phyloP scores from a whole-genome alignment of 2,329 filamentous ascomycete species.

The Graphilbum ipis-grandicollis region DNA sequence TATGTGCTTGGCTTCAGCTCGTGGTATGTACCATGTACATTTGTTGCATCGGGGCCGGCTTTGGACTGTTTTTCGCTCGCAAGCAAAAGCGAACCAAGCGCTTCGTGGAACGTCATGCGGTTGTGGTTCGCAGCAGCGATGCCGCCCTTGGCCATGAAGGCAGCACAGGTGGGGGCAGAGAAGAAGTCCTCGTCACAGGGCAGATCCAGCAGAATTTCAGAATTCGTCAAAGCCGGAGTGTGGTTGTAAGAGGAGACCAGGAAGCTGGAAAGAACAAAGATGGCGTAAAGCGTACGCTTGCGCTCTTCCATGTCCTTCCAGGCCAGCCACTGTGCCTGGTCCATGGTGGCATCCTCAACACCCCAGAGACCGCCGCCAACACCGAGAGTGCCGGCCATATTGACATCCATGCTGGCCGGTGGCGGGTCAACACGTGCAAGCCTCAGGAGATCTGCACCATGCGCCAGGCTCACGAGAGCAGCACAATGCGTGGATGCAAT shows the following conservation, averaged over 20 bases:
- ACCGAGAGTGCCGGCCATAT: slow-evolving; percentile 34
- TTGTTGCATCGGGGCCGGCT: slow-evolving; percentile 13
- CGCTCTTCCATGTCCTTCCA: slow-evolving; percentile 85
- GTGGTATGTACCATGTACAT: slow-evolving; percentile 16
- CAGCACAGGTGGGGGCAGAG: slow-evolving; percentile 64
- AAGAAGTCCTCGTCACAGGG: slow-evolving; percentile 91
- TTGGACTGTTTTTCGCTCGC: slow-evolving; percentile 43
- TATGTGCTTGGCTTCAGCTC: slow-evolving; percentile 75
- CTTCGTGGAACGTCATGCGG: slow-evolving; percentile 62
- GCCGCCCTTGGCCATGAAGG: slow-evolving; percentile 66
- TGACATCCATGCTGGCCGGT: slow-evolving; percentile 32
- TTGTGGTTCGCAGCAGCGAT: slow-evolving; percentile 50
- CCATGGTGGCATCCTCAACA: slow-evolving; percentile 22
- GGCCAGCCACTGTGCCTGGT: slow-evolving; percentile 64
- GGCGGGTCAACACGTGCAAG: slow-evolving; percentile 24
- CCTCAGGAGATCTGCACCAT: slow-evolving; percentile 58
- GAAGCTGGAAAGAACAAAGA: slow-evolving; percentile 83
- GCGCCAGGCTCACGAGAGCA: slow-evolving; percentile 75
- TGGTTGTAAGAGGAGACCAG: slow-evolving; percentile 89
- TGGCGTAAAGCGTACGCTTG: slow-evolving; percentile 79
- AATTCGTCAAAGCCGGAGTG: slow-evolving; percentile 78
- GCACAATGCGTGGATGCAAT: slow-evolving; percentile 87
- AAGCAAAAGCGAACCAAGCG: slow-evolving; percentile 63
- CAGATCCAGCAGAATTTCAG: slow-evolving; percentile 74
- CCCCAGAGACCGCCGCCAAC: slow-evolving; percentile 21